Conservation (phyloP, 169 alveolate species). For the Eimeria maxima region DNA sequence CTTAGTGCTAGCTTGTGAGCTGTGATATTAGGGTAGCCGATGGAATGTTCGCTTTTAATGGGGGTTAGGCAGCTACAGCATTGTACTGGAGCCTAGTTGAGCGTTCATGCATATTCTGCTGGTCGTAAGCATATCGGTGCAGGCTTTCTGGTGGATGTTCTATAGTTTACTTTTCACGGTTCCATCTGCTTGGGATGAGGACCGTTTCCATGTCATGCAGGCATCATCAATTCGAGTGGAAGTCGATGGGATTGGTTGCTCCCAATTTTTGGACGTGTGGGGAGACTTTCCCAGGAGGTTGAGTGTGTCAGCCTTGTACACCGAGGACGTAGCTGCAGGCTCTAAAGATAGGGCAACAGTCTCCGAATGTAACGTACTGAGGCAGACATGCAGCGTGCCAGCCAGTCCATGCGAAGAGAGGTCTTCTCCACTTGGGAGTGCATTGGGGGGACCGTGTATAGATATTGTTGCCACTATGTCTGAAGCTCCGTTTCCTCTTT, state of each 20-base stretch:
- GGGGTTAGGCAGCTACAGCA: background rate
- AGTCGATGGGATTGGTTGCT: conserved; percentile 56
- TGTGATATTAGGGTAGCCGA: background rate
- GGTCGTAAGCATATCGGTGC: background rate
- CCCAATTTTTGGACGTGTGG: conserved; percentile 53
- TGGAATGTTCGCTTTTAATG: background rate
- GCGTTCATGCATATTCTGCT: background rate
- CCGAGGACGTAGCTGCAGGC: background rate
- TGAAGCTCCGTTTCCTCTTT: conserved; percentile 42
- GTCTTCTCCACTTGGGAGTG: background rate
- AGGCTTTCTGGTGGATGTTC: background rate
- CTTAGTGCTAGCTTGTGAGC: background rate
- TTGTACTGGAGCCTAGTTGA: background rate
- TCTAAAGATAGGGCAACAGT: background rate
- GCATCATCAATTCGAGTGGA: conserved; percentile 65
- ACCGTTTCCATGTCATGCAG: background rate
- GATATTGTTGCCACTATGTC: conserved; percentile 41
- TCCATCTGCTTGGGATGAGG: background rate
- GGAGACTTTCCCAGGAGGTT: conserved; percentile 57
- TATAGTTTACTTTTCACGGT: background rate
- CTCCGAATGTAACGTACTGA: background rate
- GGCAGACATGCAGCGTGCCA: background rate
- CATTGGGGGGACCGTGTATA: conserved; percentile 31
- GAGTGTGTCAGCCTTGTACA: background rate
- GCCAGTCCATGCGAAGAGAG: conserved; percentile 5